Percentiles rank a stretch among this genome's conserved stretches.
Conservation (phyloP, 352 stramenopile genomes). For the Thalassiosira livingstoniorum region DNA sequence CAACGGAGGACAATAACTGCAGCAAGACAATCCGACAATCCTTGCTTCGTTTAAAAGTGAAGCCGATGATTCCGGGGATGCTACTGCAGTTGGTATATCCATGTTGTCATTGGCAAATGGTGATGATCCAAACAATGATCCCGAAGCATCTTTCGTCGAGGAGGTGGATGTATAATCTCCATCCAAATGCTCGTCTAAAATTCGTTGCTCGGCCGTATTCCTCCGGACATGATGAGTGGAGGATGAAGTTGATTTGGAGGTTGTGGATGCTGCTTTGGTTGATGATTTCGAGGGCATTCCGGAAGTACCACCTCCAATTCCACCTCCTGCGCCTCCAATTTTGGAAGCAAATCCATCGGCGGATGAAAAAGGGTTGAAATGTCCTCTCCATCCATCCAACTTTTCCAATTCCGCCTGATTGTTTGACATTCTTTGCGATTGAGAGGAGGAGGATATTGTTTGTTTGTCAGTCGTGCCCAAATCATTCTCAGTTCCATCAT, state of each 20-base stretch:
- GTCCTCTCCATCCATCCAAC: conserved; percentile 81
- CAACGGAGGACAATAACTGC: neutral
- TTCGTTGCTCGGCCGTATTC: conserved; percentile 39
- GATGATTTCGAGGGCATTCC: neutral
- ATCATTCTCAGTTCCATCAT: conserved; percentile 28
- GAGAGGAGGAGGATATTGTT: conserved; percentile 17
- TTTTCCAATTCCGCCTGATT: conserved; percentile 55
- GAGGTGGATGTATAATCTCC: neutral
- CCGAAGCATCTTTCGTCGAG: conserved; percentile 3
- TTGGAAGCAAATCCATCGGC: conserved; percentile 33
- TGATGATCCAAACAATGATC: conserved; percentile 53
- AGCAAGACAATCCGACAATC: conserved; percentile 47
- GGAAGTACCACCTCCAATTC: neutral
- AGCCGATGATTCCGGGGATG: neutral
- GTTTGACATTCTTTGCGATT: conserved; percentile 6
- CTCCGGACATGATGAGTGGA: neutral
- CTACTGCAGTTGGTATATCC: neutral
- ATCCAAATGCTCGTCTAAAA: conserved; percentile 54
- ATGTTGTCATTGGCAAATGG: conserved; percentile 42
- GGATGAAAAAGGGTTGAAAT: conserved; percentile 75
- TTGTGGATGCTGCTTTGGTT: neutral
- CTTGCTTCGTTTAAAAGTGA: conserved; percentile 13
- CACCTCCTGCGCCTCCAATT: neutral
- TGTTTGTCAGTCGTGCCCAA: too few relatives aligned
- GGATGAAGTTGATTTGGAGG: neutral